These are phyloP conservation scores for Candida vartiovaarae DNA, from an alignment of 805 yeast species.

Conservation along the genomic window DNA sequence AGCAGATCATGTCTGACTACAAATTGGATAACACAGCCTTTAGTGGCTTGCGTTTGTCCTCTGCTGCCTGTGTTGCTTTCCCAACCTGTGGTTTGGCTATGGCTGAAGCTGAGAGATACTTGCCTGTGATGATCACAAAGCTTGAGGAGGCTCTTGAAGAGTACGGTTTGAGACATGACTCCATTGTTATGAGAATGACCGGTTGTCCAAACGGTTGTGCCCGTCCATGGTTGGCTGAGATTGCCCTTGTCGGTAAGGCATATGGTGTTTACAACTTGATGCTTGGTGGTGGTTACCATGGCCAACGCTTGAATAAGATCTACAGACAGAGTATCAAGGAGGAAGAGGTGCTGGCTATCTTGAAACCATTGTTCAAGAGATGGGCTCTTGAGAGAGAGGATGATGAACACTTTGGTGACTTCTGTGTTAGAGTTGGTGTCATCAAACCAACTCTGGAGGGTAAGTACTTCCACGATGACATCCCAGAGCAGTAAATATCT, in stretches of 20 bases:
- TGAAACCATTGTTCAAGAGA: constrained; percentile 84
- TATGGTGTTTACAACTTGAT: constrained; percentile 86
- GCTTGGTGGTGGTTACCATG: constrained; percentile 95
- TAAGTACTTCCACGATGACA: constrained; percentile 88
- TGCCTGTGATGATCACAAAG: constrained; percentile 76
- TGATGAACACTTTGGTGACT: constrained; percentile 95
- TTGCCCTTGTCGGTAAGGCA: constrained; percentile 94
- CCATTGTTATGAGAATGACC: constrained; percentile 95
- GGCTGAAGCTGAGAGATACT: constrained; percentile 92
- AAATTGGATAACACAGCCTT: constrained; percentile 78
- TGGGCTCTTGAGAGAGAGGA: constrained; percentile 91
- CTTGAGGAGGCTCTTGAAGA: constrained; percentile 86
- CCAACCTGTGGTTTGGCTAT: constrained; percentile 98
- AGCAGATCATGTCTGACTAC: constrained; percentile 58
- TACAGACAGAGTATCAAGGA: constrained; percentile 85
- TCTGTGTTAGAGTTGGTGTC: constrained; percentile 78
- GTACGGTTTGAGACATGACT: constrained; percentile 87
- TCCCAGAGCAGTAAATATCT: constrained; percentile 44
- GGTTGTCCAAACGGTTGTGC: constrained; percentile 99
- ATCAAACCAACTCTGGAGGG: constrained; percentile 88
- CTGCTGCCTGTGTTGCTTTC: constrained; percentile 96
- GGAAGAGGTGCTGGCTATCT: constrained; percentile 70
- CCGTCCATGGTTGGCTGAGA: constrained; percentile 96
- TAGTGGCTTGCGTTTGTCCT: constrained; percentile 79
- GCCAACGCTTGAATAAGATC: constrained; percentile 86